Percentiles rank a stretch among this genome's conserved stretches.
These are phyloP conservation scores for Aspergillus ustus DNA, from an alignment of 2,329 filamentous ascomycete genomes.

Conservation along the genomic window DNA sequence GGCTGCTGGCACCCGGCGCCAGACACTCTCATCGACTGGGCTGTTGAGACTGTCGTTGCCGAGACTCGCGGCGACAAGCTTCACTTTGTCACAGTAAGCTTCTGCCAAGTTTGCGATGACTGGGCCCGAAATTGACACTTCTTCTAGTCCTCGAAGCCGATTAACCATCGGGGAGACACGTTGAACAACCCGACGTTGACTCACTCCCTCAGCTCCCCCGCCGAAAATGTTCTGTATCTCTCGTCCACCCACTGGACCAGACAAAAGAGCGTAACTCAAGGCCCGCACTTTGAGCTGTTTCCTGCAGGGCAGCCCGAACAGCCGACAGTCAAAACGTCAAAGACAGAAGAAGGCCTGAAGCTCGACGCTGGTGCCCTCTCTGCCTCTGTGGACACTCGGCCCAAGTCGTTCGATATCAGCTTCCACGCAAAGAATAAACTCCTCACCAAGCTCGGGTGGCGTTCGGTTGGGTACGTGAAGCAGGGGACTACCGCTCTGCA, in stretches of 20 bases:
- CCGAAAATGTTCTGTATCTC: conserved; percentile 14
- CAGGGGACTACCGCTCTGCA: conserved; percentile 14
- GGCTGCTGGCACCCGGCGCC: conserved; percentile 17
- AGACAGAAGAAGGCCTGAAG: background rate
- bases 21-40: conserved; percentile 18
- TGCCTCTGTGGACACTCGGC: conserved; percentile 11
- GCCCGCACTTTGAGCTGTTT: conserved; percentile 15
- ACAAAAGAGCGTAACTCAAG: conserved; percentile 16
- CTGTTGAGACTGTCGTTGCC: conserved; percentile 13
- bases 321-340: conserved; percentile 2
- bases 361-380: conserved; percentile 3
- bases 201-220: conserved; percentile 11
- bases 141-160: conserved; percentile 10
- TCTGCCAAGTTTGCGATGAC: background rate
- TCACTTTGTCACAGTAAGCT: conserved; percentile 14
- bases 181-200: conserved; percentile 16
- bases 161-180: conserved; percentile 16
- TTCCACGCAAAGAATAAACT: conserved; percentile 10
- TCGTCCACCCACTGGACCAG: conserved; percentile 13
- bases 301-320: background rate
- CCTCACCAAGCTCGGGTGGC: conserved; percentile 13
- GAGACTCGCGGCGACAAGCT: conserved; percentile 12
- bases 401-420: conserved; percentile 16
- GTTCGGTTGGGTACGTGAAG: conserved; percentile 15
- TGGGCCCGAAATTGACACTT: background rate